Evolutionary conservation across 805 yeast genomes (phyloP).

Genomic region (Sugiyamaella americana): DNA sequence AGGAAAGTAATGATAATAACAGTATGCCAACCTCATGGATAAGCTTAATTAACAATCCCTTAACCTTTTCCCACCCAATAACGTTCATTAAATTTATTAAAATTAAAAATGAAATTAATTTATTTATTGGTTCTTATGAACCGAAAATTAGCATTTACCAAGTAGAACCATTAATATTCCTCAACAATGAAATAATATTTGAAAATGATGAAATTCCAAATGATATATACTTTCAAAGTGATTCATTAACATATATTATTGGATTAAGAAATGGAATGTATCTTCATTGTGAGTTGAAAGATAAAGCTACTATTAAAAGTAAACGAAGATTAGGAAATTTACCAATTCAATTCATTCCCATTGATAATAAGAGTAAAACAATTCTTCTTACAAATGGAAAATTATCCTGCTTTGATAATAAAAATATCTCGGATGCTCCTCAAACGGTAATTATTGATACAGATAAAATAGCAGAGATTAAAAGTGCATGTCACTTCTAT

Average conservation of each 20-base stretch:
- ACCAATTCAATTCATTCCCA: background rate
- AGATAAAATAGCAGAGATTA: background rate
- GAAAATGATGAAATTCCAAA: background rate
- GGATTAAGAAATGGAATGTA: background rate
- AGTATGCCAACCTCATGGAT: too few relatives aligned
- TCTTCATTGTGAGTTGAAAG: background rate
- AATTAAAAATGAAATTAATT: background rate
- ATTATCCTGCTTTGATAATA: background rate
- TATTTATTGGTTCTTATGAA: conserved; percentile 4
- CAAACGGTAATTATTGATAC: conserved; percentile 2
- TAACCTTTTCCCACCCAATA: background rate
- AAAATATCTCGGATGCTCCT: conserved; percentile 3
- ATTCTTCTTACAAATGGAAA: conserved; percentile 1
- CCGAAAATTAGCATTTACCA: conserved; percentile 1
- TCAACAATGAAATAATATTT: too few relatives aligned
- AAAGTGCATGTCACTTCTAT: conserved; percentile 5
- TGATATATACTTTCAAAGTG: background rate
- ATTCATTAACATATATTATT: too few relatives aligned
- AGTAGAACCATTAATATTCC: too few relatives aligned
- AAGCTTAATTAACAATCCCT: background rate
- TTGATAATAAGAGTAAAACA: background rate
- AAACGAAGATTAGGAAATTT: background rate
- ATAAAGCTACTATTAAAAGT: background rate
- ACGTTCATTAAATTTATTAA: background rate
- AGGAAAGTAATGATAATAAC: background rate